Evolutionary conservation across 371 early-diverging fungal genomes (phyloP).

Genomic region (Dipsacomyces acuminosporus): DNA sequence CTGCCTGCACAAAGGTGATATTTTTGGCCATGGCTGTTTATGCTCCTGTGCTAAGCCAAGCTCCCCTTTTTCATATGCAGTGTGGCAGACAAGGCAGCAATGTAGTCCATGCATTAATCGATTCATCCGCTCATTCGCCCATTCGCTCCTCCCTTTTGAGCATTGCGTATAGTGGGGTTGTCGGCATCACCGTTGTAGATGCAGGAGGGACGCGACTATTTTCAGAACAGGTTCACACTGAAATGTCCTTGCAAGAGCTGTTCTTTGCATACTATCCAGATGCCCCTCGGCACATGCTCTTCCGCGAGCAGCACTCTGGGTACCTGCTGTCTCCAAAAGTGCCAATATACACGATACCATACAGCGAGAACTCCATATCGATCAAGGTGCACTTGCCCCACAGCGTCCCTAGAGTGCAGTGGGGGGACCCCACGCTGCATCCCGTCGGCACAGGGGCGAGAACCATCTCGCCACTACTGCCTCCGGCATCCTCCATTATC

Average conservation of each 20-base stretch:
- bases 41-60: not conserved
- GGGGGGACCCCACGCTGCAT: too few species aligned
- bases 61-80: too few species aligned
- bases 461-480: too few species aligned
- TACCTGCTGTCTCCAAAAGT: slow-evolving; percentile 15
- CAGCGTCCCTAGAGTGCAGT: not conserved
- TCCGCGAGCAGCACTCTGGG: slow-evolving; percentile 15
- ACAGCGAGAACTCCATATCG: not conserved
- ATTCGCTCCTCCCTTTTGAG: not conserved
- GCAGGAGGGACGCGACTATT: slow-evolving; percentile 8
- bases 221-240: not conserved
- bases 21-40: too few species aligned
- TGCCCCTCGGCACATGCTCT: slow-evolving; percentile 20
- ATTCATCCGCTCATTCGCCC: not conserved
- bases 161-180: slow-evolving; percentile 8
- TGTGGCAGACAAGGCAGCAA: too few species aligned
- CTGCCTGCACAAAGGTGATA: too few species aligned
- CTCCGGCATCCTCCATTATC: too few species aligned
- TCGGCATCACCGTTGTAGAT: slow-evolving; percentile 11
- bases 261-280: slow-evolving; percentile 19
- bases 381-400: not conserved
- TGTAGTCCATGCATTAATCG: too few species aligned
- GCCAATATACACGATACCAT: not conserved
- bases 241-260: slow-evolving; percentile 23
- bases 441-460: too few species aligned